Percentiles rank a stretch among this genome's conserved stretches.
Evolutionary conservation across 306 rosid species (phyloP).

Genomic region (Dalbergia cultrata): DNA sequence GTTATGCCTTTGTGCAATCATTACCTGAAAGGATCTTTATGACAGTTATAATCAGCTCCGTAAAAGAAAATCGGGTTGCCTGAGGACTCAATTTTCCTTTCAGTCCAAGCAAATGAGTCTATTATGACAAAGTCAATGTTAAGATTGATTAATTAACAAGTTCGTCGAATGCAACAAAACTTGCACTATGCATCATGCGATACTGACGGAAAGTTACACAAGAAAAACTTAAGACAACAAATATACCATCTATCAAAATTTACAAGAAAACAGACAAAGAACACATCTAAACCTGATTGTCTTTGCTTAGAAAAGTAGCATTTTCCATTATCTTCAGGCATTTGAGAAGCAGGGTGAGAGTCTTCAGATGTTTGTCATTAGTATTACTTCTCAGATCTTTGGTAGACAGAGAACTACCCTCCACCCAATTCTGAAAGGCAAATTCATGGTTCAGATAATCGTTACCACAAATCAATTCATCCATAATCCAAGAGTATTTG

Average conservation of each 20-base stretch:
- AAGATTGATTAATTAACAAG: slow-evolving; percentile 43
- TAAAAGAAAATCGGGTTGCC: slow-evolving; percentile 60
- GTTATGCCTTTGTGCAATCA: slow-evolving; percentile 30
- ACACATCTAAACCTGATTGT: slow-evolving; percentile 76
- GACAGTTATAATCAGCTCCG: slow-evolving; percentile 72
- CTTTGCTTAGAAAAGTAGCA: slow-evolving; percentile 90
- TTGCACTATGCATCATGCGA: slow-evolving; percentile 4
- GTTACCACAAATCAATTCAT: background rate
- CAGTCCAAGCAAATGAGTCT: slow-evolving; percentile 93
- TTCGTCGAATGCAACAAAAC: slow-evolving; percentile 27
- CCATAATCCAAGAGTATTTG: slow-evolving; percentile 22
- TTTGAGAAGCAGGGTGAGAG: slow-evolving; percentile 79
- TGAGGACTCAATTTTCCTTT: slow-evolving; percentile 60
- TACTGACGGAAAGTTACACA: slow-evolving; percentile 8
- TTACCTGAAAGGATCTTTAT: slow-evolving; percentile 92
- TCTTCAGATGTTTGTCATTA: slow-evolving; percentile 51
- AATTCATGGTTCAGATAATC: slow-evolving; percentile 35
- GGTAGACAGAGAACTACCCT: slow-evolving; percentile 50
- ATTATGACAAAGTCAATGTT: slow-evolving; percentile 46
- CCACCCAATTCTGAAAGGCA: slow-evolving; percentile 66
- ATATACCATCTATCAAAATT: slow-evolving; percentile 8
- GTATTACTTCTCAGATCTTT: slow-evolving; percentile 52
- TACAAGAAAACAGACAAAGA: slow-evolving; percentile 13
- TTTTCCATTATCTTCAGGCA: slow-evolving; percentile 99
- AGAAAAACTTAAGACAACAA: slow-evolving; percentile 27